Conservation (phyloP, 139 green algal genomes). For the Chlorella sp. region DNA sequence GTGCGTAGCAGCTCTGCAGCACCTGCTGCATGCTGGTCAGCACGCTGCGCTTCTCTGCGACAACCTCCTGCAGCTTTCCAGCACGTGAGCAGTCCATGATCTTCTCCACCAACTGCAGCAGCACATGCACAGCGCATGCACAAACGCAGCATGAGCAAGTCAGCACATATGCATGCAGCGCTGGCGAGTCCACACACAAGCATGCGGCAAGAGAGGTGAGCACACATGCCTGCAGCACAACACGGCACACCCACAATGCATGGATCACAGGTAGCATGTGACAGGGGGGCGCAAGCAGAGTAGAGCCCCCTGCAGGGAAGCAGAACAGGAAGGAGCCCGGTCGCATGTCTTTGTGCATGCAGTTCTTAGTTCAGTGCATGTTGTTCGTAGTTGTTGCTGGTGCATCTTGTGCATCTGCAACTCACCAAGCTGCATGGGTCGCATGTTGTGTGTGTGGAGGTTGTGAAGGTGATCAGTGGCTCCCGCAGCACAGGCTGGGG, state of each 20-base stretch:
- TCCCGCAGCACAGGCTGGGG: not conserved
- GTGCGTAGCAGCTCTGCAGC: slow-evolving; percentile 49
- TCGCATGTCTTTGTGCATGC: no score
- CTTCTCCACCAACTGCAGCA: slow-evolving; percentile 31
- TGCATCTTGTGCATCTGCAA: no score
- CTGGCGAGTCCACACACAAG: no score
- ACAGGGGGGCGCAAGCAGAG: not conserved
- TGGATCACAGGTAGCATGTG: not conserved
- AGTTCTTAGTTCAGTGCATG: no score
- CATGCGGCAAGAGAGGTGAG: no score
- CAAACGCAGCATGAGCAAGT: not conserved
- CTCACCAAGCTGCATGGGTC: slow-evolving; percentile 29
- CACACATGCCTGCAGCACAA: no score
- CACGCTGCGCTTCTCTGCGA: slow-evolving; percentile 49
- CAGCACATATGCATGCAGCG: not conserved
- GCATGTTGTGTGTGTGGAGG: slow-evolving; percentile 12
- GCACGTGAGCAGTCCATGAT: no score
- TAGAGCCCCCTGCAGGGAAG: no score
- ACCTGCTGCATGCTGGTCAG: slow-evolving; percentile 39
- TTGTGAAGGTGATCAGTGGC: not conserved
- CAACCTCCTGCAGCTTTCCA: slow-evolving; percentile 40
- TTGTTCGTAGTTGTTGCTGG: no score
- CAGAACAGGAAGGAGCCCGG: no score
- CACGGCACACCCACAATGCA: no score
- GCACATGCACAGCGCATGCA: slow-evolving; percentile 41